Conservation (phyloP, 306 rosid genomes). For the Casuarina glauca region DNA sequence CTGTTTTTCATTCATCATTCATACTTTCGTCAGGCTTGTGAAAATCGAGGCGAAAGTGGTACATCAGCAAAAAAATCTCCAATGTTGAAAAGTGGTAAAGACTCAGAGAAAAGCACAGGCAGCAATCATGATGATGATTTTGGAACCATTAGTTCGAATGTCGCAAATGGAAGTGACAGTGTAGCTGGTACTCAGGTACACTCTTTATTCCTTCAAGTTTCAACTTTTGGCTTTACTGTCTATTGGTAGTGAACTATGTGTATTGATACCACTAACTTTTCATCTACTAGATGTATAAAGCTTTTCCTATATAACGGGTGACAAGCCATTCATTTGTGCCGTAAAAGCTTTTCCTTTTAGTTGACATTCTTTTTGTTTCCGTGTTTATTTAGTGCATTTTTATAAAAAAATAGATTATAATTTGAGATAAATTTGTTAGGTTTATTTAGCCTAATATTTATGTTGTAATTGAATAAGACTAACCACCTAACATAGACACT, state of each 20-base stretch:
- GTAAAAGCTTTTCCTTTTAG: too few species aligned
- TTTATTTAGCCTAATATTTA: too few species aligned
- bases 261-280: background rate
- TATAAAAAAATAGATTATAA: too few species aligned
- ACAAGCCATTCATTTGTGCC: too few species aligned
- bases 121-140: conserved; percentile 4
- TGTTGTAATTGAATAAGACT: too few species aligned
- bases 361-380: too few species aligned
- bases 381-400: too few species aligned
- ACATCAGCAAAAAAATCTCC: background rate
- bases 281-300: background rate
- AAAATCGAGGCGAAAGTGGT: conserved; percentile 7
- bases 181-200: conserved; percentile 15
- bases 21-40: conserved; percentile 10
- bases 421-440: too few species aligned
- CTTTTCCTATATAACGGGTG: too few species aligned
- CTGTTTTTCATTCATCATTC: conserved; percentile 8
- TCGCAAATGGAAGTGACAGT: conserved; percentile 1
- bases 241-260: background rate
- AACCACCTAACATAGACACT: too few species aligned
- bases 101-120: background rate
- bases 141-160: conserved; percentile 8
- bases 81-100: conserved; percentile 4
- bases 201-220: conserved; percentile 1
- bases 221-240: background rate